A percentile compares a stretch with the other conserved stretches of the same genome.
Conservation (phyloP, 768 basidiomycete species). For the Mycena filopes region DNA sequence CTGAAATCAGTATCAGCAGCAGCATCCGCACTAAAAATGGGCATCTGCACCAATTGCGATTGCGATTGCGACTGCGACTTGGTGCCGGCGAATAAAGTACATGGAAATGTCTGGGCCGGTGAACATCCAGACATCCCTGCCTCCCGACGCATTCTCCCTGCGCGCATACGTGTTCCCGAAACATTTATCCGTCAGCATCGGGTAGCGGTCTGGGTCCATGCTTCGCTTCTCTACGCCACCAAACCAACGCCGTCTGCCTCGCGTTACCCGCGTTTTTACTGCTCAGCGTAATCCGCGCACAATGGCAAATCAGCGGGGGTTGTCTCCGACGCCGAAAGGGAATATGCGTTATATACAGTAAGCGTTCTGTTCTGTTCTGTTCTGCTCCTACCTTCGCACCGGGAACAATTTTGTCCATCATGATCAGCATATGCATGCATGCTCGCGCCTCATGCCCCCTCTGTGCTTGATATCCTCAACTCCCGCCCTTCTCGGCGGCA, state of each 20-base stretch:
- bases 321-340: conserved; percentile 16
- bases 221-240: conserved; percentile 22
- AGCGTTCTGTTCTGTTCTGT: not conserved
- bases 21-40: not conserved
- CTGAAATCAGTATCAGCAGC: not conserved
- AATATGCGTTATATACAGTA: too few relatives aligned
- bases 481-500: conserved; percentile 17
- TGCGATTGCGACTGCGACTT: too few relatives aligned
- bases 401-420: too few relatives aligned
- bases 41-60: not conserved
- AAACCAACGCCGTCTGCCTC: conserved; percentile 7
- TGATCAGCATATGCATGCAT: conserved; percentile 15
- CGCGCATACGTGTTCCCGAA: not conserved
- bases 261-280: not conserved
- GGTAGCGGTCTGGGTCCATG: not conserved
- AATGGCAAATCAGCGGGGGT: not conserved
- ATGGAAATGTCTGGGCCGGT: not conserved
- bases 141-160: not conserved
- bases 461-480: conserved; percentile 12
- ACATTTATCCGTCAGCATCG: not conserved
- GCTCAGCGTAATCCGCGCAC: conserved; percentile 3
- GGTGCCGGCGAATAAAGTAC: too few relatives aligned
- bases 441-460: conserved; percentile 19
- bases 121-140: not conserved
- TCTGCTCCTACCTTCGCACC: not conserved